phyloP scores from a whole-genome alignment of 345 rosid species.

The Nasturtium officinale region DNA sequence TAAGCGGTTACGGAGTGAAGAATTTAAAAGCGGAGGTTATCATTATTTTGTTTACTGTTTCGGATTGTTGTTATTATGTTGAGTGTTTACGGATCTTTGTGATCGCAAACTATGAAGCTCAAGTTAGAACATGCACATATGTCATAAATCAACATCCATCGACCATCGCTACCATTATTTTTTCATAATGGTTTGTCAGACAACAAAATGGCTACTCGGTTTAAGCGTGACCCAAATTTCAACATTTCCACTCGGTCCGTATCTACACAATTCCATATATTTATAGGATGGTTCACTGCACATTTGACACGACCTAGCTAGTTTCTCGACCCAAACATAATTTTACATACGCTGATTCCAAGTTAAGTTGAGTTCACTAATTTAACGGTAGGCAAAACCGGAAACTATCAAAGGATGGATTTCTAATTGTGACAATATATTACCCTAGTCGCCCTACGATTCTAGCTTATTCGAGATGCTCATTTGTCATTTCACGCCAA shows the following conservation, averaged over 20 bases:
- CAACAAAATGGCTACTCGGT: background rate
- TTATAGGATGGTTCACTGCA: background rate
- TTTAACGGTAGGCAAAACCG: background rate
- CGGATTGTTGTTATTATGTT: background rate
- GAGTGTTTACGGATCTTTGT: background rate
- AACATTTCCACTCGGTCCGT: background rate
- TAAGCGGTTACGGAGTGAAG: background rate
- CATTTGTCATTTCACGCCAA: background rate
- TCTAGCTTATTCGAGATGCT: background rate
- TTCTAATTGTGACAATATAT: background rate
- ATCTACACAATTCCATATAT: background rate
- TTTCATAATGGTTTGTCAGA: background rate
- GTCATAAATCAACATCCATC: background rate
- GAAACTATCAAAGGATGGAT: background rate
- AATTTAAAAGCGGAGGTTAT: background rate
- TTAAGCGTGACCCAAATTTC: background rate
- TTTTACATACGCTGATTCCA: background rate
- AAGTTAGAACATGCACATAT: background rate
- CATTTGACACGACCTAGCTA: constrained; percentile 11
- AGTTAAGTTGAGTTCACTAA: background rate
- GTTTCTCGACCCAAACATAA: background rate
- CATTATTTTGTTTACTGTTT: background rate
- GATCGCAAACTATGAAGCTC: background rate
- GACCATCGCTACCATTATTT: too few relatives aligned
- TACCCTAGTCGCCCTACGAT: background rate